Evolutionary conservation across 1,284 basidiomycete genomes (phyloP), one percentile per base, ranked within the genome.

Genomic region (Cerioporus squamosus): DNA sequence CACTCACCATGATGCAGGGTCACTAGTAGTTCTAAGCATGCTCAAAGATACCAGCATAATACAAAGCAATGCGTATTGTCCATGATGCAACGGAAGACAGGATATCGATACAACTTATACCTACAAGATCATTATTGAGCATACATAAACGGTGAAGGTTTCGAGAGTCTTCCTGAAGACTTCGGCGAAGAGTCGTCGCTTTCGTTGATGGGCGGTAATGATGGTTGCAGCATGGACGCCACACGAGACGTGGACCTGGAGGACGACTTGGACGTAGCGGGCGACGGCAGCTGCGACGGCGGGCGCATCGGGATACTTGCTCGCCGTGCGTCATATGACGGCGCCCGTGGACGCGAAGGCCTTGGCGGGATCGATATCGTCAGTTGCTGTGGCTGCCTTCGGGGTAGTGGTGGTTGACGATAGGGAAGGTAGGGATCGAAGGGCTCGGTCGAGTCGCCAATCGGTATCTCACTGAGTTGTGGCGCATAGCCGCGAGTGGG

Each of bases 101-200:
- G 29, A n/a, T 59, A 57, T 64, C 31, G 52, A 61, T 64, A 64
- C 62, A 64, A 51, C 43, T n/a, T 40, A 45, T 31, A 43, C 23
- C 38, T 45, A 43, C 51, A 51, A 44, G 51, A 48, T 29, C 36
- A 36, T 46, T 47, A 44, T 31, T 23, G 18, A 20, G 22, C 26
- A 54, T 60, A 53, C 60, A 46, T 56, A 63, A 44, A 55, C 4
- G 59, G 59, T 18, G 57, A 33, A 5, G 62, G 60, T 46, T 68
- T 68, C 9, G 67, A 61, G 33, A 67, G 63, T 51, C 65, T 61
- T 62, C 61, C 64, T 52, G 67, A 67, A 60, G 66, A 63, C 55
- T 61, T 57, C 20, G 55, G 57, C 6, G 66, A 61, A 23, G 54
- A 53, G 6, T 53, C 44, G 18, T 58, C 57, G 20, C 22, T 36